Base-by-base conservation (phyloP, 371 early-diverging fungal genomes). In the Haplosporangium sp. region DNA sequence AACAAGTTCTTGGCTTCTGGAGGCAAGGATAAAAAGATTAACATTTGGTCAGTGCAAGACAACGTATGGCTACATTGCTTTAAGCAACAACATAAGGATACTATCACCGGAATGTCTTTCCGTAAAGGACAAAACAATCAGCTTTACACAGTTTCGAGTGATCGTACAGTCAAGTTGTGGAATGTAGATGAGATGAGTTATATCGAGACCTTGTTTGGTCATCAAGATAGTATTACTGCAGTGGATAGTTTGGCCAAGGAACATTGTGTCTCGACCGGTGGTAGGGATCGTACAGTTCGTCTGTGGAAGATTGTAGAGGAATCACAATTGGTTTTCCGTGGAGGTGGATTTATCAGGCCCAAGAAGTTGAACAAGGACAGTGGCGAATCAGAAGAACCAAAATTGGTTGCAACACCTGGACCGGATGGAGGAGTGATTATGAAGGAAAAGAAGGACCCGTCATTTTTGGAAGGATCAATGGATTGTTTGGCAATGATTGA, bases 201-300 rank as follows among this genome's bases (percentile, higher is more conserved):
- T 85, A 89, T 99, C 65, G 99, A 99, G 82, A 98, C 99, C 20
- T 82, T 99, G 82, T 98, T 97, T 88, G 99, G 99, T 20, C 99
- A 99, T 82, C 98, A 98, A 85, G 98, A 98, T 84, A 84, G 86
- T 42, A 92, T 97, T 71, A 88, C 91, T 2, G 83, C 83, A 35
- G 89, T 99, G 35, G 94, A 92, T 85, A 88, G 95, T 61, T 86
- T 98, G 76, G 85, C 86, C 27, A 86, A 92, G 55, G 98, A 98
- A 78, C 93, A 95, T 38, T 98, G 98, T 75, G 88, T 99, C 19
- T 93, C 98, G n/a, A 87, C 91, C 11, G 99, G 99, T 38, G 88
- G 93, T 9, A 91, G 99, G 55, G 99, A 99, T 83, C 90, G 93
- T 67, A 96, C 97, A 37, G 89, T 93, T 38, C 88, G 99, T 61